Percentiles rank a stretch among this genome's conserved stretches.
These are phyloP conservation scores for Cercospora sp. DNA, from an alignment of 2,329 filamentous ascomycete genomes.

Conservation along the genomic window DNA sequence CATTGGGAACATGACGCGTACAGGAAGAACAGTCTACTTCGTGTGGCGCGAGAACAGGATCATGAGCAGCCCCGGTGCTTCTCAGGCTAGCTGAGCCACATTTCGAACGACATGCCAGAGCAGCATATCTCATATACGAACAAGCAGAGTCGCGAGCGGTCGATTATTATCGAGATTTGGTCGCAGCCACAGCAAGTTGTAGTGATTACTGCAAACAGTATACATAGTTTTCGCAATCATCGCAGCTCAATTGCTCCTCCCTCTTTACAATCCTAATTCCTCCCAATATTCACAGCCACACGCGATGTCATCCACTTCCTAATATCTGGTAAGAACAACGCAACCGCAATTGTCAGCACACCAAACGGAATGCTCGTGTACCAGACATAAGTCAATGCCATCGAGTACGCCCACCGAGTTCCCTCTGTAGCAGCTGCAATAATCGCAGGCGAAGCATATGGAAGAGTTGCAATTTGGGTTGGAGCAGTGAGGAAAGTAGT, in stretches of 20 bases:
- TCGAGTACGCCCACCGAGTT: constrained; percentile 14
- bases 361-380: constrained; percentile 24
- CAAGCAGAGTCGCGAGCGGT: too few relatives aligned
- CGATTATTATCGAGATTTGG: not conserved
- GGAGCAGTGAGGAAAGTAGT: constrained; percentile 15
- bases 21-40: too few relatives aligned
- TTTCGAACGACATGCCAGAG: too few relatives aligned
- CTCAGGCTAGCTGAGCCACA: too few relatives aligned
- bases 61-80: too few relatives aligned
- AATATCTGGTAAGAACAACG: not conserved
- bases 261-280: not conserved
- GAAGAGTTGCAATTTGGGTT: not conserved
- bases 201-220: not conserved
- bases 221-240: too few relatives aligned
- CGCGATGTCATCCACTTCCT: constrained; percentile 10
- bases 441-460: constrained; percentile 18
- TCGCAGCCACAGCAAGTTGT: not conserved
- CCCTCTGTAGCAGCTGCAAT: constrained; percentile 15
- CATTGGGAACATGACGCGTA: too few relatives aligned
- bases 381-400: constrained; percentile 25
- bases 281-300: constrained; percentile 7
- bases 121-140: too few relatives aligned
- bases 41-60: too few relatives aligned
- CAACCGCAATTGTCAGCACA: not conserved
- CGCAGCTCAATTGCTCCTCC: not conserved